phyloP scores from a whole-genome alignment of 352 stramenopile species.

The Phytophthora sansomeana region DNA sequence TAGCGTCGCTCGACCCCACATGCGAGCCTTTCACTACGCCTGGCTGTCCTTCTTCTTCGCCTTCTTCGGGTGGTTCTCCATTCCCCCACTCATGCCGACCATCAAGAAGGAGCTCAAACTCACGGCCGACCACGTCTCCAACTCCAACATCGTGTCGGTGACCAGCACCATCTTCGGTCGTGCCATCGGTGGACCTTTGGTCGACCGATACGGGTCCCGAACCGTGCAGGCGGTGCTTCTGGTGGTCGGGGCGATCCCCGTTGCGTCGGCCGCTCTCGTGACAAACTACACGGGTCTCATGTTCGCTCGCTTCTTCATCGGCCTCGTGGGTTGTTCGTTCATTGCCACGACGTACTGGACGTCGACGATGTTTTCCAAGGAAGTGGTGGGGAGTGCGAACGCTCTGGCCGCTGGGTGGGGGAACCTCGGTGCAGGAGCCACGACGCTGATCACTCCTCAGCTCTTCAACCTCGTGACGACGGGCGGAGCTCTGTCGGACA shows the following conservation, averaged over 20 bases:
- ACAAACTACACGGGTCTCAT: constrained; percentile 78
- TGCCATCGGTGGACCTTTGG: constrained; percentile 91
- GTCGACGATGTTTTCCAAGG: constrained; percentile 92
- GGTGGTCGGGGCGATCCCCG: constrained; percentile 81
- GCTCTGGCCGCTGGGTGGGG: constrained; percentile 93
- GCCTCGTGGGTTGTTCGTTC: constrained; percentile 93
- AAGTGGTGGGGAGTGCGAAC: constrained; percentile 95
- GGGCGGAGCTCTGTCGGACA: constrained; percentile 48
- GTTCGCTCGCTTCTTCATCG: constrained; percentile 94
- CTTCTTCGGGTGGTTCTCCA: constrained; percentile 96
- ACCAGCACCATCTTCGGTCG: constrained; percentile 92
- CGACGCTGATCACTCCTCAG: constrained; percentile 88
- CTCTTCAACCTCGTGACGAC: constrained; percentile 91
- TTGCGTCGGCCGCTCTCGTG: constrained; percentile 85
- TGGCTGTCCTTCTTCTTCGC: constrained; percentile 96
- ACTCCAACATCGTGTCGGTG: constrained; percentile 92
- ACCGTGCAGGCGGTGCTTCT: constrained; percentile 86
- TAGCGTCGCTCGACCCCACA: constrained; percentile 75
- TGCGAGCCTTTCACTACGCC: constrained; percentile 94
- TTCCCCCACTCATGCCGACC: constrained; percentile 93
- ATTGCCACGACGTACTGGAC: constrained; percentile 95
- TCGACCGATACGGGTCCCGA: constrained; percentile 92
- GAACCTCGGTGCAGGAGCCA: constrained; percentile 92
- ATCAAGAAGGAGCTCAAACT: constrained; percentile 90
- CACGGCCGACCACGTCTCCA: constrained; percentile 87